Evolutionary conservation across 169 alveolate species (phyloP).

Genomic region (Theileria sp.): DNA sequence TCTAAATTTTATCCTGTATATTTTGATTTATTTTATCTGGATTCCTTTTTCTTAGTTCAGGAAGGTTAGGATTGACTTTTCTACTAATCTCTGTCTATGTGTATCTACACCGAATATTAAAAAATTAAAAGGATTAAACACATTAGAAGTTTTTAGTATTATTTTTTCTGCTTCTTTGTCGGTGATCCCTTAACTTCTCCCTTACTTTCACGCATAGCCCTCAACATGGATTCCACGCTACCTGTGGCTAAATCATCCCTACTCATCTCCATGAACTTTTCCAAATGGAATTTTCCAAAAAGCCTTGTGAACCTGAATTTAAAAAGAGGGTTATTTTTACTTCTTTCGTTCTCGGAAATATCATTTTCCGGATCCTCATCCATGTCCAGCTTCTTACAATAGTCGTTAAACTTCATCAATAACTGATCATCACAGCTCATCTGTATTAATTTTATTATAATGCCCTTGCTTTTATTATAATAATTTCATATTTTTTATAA

Average conservation of each 20-base stretch:
- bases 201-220: slow-evolving; percentile 13
- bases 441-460: neutral
- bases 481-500: neutral
- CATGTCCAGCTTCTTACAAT: slow-evolving; percentile 69
- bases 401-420: slow-evolving; percentile 66
- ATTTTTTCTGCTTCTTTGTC: neutral
- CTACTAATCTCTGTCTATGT: neutral
- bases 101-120: neutral
- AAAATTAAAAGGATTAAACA: neutral
- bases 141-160: neutral
- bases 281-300: slow-evolving; percentile 55
- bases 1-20: too few species aligned
- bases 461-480: neutral
- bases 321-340: slow-evolving; percentile 69
- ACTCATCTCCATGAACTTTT: slow-evolving; percentile 62
- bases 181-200: neutral
- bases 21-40: too few species aligned
- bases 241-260: slow-evolving; percentile 60
- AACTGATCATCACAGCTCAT: slow-evolving; percentile 33
- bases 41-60: neutral
- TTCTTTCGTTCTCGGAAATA: slow-evolving; percentile 67
- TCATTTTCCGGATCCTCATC: slow-evolving; percentile 76
- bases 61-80: neutral
- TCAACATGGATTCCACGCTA: slow-evolving; percentile 44
- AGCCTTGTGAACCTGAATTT: slow-evolving; percentile 70